phyloP scores from a whole-genome alignment of 768 basidiomycete genomes.

The Gloeopeniophorella convolvens region DNA sequence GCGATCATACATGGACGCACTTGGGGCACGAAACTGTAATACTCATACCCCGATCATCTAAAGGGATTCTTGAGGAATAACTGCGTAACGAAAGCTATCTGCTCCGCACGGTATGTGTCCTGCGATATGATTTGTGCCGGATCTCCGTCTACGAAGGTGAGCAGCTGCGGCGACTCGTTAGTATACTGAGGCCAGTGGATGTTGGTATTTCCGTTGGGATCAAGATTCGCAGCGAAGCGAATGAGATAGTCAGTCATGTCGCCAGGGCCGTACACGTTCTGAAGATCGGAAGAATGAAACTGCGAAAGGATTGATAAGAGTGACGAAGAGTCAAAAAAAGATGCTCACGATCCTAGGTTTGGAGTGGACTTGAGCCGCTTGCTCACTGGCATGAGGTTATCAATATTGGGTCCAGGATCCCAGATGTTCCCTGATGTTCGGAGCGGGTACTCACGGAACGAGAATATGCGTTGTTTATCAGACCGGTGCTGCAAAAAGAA shows the following conservation, averaged over 20 bases:
- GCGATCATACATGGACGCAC: too few relatives aligned
- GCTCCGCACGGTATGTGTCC: slow-evolving; percentile 24
- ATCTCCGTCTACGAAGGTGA: slow-evolving; percentile 23
- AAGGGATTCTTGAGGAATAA: too few relatives aligned
- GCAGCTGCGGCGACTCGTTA: too few relatives aligned
- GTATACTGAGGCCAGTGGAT: slow-evolving; percentile 25
- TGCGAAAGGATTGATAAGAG: too few relatives aligned
- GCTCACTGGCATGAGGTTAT: slow-evolving; percentile 8
- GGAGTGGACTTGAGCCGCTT: slow-evolving; percentile 7
- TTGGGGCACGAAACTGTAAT: too few relatives aligned
- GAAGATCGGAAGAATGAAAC: slow-evolving; percentile 16
- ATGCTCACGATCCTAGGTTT: not conserved
- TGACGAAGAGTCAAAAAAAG: not conserved
- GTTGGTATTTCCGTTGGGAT: slow-evolving; percentile 21
- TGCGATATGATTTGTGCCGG: slow-evolving; percentile 16
- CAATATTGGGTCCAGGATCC: too few relatives aligned
- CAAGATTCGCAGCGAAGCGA: slow-evolving; percentile 23
- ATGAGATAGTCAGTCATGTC: slow-evolving; percentile 23
- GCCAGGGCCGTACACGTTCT: slow-evolving; percentile 14
- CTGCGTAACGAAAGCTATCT: too few relatives aligned
- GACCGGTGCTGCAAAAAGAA: slow-evolving; percentile 22
- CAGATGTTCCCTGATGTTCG: not conserved
- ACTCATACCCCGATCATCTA: too few relatives aligned
- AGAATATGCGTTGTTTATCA: slow-evolving; percentile 19
- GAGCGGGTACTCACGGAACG: slow-evolving; percentile 22